phyloP scores from a whole-genome alignment of 306 rosid species.

The Pyrus bretschneideri region DNA sequence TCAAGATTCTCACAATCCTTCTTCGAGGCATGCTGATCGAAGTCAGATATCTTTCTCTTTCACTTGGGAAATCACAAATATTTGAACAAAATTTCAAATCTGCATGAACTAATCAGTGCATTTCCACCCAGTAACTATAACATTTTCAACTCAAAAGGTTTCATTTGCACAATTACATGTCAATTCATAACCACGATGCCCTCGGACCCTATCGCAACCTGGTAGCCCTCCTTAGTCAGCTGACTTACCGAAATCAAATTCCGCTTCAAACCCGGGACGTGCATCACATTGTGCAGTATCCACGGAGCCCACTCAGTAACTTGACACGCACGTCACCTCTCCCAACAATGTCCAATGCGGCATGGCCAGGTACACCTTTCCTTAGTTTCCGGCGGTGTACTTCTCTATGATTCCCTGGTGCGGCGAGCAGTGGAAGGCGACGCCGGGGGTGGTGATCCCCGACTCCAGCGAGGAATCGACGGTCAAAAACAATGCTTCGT shows the following conservation, averaged over 20 bases:
- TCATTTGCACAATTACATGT: neutral
- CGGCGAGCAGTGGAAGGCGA: neutral
- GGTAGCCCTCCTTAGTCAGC: too few species aligned
- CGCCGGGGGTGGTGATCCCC: neutral
- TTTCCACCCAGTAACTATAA: too few species aligned
- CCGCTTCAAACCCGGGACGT: neutral
- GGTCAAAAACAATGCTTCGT: too few species aligned
- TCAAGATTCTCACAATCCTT: neutral
- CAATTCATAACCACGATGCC: too few species aligned
- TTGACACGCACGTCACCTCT: neutral
- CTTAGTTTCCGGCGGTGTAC: neutral
- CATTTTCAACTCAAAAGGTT: too few species aligned
- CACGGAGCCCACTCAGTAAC: neutral
- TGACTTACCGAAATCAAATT: too few species aligned
- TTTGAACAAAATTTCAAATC: too few species aligned
- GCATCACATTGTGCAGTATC: neutral
- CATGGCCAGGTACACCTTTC: neutral
- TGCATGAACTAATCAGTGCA: too few species aligned
- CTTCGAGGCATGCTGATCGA: neutral
- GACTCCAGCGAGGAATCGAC: too few species aligned
- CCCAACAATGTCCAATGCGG: neutral
- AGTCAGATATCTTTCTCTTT: too few species aligned
- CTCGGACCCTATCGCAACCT: too few species aligned
- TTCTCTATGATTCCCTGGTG: neutral
- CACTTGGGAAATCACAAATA: too few species aligned